Percentiles rank a stretch among this genome's conserved stretches.
Evolutionary conservation across 2,329 filamentous ascomycete species (phyloP).

Genomic region (Penicillium rolfsii): DNA sequence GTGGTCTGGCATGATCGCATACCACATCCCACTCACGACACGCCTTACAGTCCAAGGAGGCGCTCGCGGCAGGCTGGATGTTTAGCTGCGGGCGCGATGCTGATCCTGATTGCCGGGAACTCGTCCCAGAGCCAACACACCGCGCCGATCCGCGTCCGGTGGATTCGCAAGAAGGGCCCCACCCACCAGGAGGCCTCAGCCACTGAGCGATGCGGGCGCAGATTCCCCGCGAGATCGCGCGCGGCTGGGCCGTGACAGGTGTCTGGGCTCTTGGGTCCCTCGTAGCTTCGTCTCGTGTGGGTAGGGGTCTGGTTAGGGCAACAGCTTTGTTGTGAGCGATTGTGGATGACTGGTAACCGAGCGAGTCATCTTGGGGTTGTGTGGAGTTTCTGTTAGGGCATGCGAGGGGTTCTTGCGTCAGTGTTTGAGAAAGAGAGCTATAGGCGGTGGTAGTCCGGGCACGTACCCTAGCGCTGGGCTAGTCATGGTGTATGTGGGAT

Average conservation of each 20-base stretch:
- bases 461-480: background rate
- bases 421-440: background rate
- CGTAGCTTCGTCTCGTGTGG: background rate
- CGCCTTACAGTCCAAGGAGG: constrained; percentile 28
- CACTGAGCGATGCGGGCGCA: constrained; percentile 26
- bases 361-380: background rate
- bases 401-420: background rate
- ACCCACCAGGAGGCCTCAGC: constrained; percentile 29
- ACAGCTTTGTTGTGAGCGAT: background rate
- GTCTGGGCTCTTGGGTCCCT: background rate
- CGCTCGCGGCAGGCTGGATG: constrained; percentile 14
- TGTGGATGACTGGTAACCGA: background rate
- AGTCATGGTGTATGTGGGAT: constrained; percentile 3
- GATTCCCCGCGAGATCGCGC: constrained; percentile 12
- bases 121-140: background rate
- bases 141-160: constrained; percentile 7
- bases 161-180: constrained; percentile 15
- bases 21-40: constrained; percentile 34
- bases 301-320: background rate
- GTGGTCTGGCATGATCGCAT: constrained; percentile 36
- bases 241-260: constrained; percentile 3
- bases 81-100: constrained; percentile 7
- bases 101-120: background rate
- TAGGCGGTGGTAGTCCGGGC: background rate
- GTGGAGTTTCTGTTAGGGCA: background rate